A percentile compares a stretch with the other conserved stretches of the same genome.
Evolutionary conservation across 2,329 filamentous ascomycete species (phyloP).

Genomic region (Byssoonygena ceratinophila): DNA sequence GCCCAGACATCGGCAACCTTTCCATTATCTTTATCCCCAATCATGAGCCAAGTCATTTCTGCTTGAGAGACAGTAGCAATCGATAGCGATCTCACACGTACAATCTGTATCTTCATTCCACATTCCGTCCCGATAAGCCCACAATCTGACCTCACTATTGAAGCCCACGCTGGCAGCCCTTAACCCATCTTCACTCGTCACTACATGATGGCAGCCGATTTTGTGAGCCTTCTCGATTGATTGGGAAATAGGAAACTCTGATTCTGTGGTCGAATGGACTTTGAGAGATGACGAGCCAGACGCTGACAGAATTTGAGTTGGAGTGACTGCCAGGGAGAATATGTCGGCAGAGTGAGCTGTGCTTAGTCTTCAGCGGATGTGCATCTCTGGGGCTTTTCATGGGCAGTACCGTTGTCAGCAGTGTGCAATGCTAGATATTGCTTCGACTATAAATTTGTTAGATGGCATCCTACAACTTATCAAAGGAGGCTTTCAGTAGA

Average conservation of each 20-base stretch:
- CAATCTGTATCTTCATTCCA: conserved; percentile 45
- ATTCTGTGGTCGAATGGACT: conserved; percentile 61
- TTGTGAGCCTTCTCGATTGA: conserved; percentile 70
- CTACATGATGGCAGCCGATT: conserved; percentile 83
- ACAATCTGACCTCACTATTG: conserved; percentile 76
- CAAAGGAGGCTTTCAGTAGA: background rate
- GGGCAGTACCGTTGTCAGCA: conserved; percentile 62
- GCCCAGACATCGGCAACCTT: conserved; percentile 73
- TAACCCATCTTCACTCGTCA: conserved; percentile 56
- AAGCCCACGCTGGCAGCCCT: conserved; percentile 78
- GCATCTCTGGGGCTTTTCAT: background rate
- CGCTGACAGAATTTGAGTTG: conserved; percentile 63
- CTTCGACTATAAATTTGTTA: conserved; percentile 59
- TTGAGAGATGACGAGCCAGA: conserved; percentile 76
- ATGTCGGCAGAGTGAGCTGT: conserved; percentile 74
- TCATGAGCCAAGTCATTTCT: background rate
- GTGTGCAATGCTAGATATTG: conserved; percentile 94
- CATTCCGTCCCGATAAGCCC: conserved; percentile 50
- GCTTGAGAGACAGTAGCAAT: background rate
- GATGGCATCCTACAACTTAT: background rate
- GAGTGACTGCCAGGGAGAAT: conserved; percentile 68
- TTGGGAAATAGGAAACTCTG: conserved; percentile 67
- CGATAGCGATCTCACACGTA: conserved; percentile 21
- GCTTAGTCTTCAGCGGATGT: conserved; percentile 25
- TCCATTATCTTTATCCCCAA: conserved; percentile 37